Conservation (phyloP, 2,329 filamentous ascomycete species). For the Thelonectria rubi region DNA sequence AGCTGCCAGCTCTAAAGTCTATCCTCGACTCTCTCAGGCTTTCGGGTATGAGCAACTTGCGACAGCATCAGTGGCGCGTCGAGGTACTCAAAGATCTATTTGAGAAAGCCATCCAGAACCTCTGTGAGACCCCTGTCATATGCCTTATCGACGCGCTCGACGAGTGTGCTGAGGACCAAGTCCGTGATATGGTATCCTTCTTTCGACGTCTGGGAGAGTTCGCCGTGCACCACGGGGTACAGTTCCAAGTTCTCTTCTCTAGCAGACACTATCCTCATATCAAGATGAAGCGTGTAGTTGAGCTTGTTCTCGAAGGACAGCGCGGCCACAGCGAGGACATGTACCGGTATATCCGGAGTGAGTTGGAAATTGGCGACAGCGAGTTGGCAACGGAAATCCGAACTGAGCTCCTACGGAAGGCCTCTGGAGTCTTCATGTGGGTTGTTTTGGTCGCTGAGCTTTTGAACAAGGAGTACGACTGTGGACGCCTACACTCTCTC, state of each 20-base stretch:
- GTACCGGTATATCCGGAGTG: not conserved
- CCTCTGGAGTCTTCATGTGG: not conserved
- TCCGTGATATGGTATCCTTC: slow-evolving; percentile 52
- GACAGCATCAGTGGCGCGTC: not conserved
- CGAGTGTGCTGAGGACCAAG: slow-evolving; percentile 55
- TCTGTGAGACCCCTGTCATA: fast-evolving
- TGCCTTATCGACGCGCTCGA: slow-evolving; percentile 57
- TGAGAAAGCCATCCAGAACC: fast-evolving
- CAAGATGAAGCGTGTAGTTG: slow-evolving; percentile 39
- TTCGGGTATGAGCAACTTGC: too few species aligned
- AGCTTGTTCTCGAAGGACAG: slow-evolving; percentile 41
- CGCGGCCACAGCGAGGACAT: slow-evolving; percentile 37
- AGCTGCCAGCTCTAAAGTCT: not conserved
- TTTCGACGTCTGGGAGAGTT: slow-evolving; percentile 50
- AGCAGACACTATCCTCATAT: slow-evolving; percentile 60
- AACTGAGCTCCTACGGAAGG: not conserved
- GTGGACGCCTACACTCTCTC: not conserved
- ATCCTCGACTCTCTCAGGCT: not conserved
- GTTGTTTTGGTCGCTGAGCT: not conserved
- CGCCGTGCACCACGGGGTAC: slow-evolving; percentile 14
- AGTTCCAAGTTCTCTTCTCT: slow-evolving; percentile 53
- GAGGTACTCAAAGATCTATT: slow-evolving; percentile 17
- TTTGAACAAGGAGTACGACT: not conserved
- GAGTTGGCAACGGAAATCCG: not conserved
- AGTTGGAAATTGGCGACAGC: not conserved